Base-by-base conservation (phyloP, 2,329 filamentous ascomycete species). In the Stagonosporopsis chrysanthemi region DNA sequence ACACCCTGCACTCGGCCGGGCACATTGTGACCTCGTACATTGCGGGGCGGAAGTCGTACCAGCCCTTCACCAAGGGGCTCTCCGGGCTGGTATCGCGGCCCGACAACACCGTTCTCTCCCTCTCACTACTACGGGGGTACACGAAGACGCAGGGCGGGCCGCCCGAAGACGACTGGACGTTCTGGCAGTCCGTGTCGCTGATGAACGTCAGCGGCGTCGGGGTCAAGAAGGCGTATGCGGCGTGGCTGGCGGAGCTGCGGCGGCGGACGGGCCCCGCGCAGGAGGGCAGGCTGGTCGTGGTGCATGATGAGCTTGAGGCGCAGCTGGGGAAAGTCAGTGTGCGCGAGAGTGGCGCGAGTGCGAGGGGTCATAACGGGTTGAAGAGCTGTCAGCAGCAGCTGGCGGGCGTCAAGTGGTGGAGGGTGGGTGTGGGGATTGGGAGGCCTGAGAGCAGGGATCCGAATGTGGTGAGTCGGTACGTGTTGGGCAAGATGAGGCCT, bases 241-340 rank as follows among this genome's bases (percentile, higher is more conserved):
- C 85, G n/a, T 87, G 58, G 77, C 66, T 49, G 35, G 54, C 56
- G 2, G 55, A 59, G 15, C 6, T 68, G 15, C 38, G 57, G 11
- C 52, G 55, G 22, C 39, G 48, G 39, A 47, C 51, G 1, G 36
- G 43, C 1, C 61, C 64, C 9, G 49, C 42, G 19, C 47, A 63
- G 6, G 72, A 74, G 17, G 78, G 81, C 3, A 78, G 81, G 3
- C 76, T 99, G 15, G 86, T 98, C 0, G 80, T 98, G 12, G 80
- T 98, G 19, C 92, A 98, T 74, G 94, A 98, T 74, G 94, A 98
- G 74, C 78, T 98, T 31, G 93, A 97, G 69, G 82, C 85, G 39
- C 79, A 83, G 2, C 71, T 92, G 2, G 92, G 92, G 0, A 82
- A 83, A 33, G 83, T 96, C 14, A 85, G 81, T 45, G 80, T 91